Evolutionary conservation across 2,329 filamentous ascomycete species (phyloP), one percentile per base, ranked within the genome.

Genomic region (Neopestalotiopsis sp.): DNA sequence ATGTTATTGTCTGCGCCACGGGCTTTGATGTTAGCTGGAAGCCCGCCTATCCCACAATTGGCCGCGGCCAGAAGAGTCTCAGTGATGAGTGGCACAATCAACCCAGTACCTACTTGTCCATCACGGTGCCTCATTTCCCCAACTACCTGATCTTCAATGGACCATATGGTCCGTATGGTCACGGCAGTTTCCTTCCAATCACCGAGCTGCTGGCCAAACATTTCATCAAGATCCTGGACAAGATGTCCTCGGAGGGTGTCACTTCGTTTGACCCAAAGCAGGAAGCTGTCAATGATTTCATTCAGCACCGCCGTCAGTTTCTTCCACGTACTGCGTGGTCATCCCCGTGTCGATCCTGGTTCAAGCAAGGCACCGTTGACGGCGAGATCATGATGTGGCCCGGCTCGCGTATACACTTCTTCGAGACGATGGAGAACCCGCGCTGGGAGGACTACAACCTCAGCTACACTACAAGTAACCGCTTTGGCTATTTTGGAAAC

Each of bases 171-270:
- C 75, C 75, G 0, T 75, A 75, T 49, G 75, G 73, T 20, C 74
- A 77, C 56, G 75, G 76, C 1, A 73, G 71, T n/a, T 71, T 76
- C 30, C 70, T 75, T 2, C 72, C 73, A 14, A 73, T 72, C 69
- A 77, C 72, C n/a, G 75, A 77, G 68, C 69, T 71, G 0, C 71
- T 72, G 5, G 69, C 70, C 4, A 32, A 78, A 66, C 66, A 80
- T 75, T 60, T 81, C 69, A 72, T 76, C 75, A 72, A 78, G 72
- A 71, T 75, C 71, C 67, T 81, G 34, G 65, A 63, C 32, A 76
- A 78, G 67, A 71, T 77, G 71, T 74, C 71, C 1, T 70, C 73
- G 12, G 75, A 76, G 24, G 72, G 74, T 7, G 66, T 77, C 4
- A 64, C 68, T 4, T 73, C 75, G 5, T 74, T 77, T 40, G 71